Evolutionary conservation across 2,329 filamentous ascomycete genomes (phyloP).

Genomic region (Plenodomus tracheiphilus): DNA sequence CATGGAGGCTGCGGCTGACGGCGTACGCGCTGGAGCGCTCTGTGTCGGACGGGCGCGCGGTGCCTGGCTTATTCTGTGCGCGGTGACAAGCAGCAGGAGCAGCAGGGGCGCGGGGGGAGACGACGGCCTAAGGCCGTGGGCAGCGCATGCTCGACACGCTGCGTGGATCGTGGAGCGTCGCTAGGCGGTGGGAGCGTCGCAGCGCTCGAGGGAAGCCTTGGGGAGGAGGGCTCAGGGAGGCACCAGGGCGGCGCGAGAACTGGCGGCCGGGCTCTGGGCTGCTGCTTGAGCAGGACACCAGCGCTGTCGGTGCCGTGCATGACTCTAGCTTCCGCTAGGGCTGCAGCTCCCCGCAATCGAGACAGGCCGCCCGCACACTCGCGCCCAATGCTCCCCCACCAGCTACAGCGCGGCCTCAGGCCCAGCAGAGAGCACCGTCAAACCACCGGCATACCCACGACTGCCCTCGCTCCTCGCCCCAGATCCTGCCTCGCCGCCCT

Average conservation of each 20-base stretch:
- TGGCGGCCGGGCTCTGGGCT: neutral
- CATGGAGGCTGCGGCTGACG: slow-evolving; percentile 33
- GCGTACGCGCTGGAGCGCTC: slow-evolving; percentile 21
- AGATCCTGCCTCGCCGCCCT: neutral
- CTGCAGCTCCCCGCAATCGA: slow-evolving; percentile 26
- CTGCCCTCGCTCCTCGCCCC: neutral
- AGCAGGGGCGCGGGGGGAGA: slow-evolving; percentile 13
- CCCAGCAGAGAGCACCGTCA: neutral
- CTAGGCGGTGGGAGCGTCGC: slow-evolving; percentile 9
- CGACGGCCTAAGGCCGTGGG: too few relatives aligned
- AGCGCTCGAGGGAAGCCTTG: neutral
- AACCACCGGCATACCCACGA: too few relatives aligned
- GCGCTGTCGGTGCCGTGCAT: slow-evolving; percentile 15
- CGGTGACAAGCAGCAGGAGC: slow-evolving; percentile 15
- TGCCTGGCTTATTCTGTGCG: slow-evolving; percentile 24
- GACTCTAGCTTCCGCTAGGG: slow-evolving; percentile 26
- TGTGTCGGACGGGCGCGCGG: slow-evolving; percentile 4
- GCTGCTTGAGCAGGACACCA: slow-evolving; percentile 4
- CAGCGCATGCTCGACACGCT: slow-evolving; percentile 15
- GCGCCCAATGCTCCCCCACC: neutral
- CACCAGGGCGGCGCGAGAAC: slow-evolving; percentile 27
- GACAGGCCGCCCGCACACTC: neutral
- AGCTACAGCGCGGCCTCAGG: neutral
- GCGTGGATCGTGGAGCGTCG: slow-evolving; percentile 18
- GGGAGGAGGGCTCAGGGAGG: slow-evolving; percentile 23